Evolutionary conservation across 208 protist species (phyloP).

Genomic region (Borovskyia barvae): DNA sequence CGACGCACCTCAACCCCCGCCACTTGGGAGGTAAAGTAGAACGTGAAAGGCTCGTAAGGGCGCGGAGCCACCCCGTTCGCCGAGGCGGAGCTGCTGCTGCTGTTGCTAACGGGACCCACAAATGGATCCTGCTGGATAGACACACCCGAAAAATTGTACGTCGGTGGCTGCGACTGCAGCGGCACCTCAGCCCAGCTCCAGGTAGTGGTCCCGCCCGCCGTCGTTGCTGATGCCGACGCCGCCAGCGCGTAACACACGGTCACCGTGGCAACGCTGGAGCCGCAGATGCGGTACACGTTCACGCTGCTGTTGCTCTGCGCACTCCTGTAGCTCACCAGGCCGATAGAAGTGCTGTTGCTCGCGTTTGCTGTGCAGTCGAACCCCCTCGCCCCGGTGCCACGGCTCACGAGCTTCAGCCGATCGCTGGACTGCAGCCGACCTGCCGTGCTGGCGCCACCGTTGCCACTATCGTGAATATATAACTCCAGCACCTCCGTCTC

Average conservation of each 20-base stretch:
- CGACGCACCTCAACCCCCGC: slow-evolving; percentile 31
- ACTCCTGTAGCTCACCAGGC: slow-evolving; percentile 27
- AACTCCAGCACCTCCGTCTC: slow-evolving; percentile 53
- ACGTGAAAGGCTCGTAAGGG: slow-evolving; percentile 71
- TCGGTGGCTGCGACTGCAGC: slow-evolving; percentile 32
- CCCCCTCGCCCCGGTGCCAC: slow-evolving; percentile 12
- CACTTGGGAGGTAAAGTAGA: slow-evolving; percentile 53
- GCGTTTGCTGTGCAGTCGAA: slow-evolving; percentile 64
- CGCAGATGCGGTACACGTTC: slow-evolving; percentile 64
- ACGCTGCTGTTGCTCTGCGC: slow-evolving; percentile 37
- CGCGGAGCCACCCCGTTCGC: slow-evolving; percentile 33
- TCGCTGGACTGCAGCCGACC: slow-evolving; percentile 36
- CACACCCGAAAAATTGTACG: slow-evolving; percentile 54
- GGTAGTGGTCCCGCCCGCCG: slow-evolving; percentile 27
- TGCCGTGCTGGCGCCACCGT: neutral
- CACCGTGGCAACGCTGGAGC: slow-evolving; percentile 34
- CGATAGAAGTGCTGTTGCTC: slow-evolving; percentile 34
- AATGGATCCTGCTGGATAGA: slow-evolving; percentile 48
- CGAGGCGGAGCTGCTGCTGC: slow-evolving; percentile 1
- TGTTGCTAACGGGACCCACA: slow-evolving; percentile 33
- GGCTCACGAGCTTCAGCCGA: slow-evolving; percentile 55
- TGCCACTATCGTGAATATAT: slow-evolving; percentile 34
- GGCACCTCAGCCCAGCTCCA: slow-evolving; percentile 81
- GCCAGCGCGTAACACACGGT: slow-evolving; percentile 75
- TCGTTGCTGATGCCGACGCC: slow-evolving; percentile 3